Percentiles rank a stretch among this genome's conserved stretches.
Evolutionary conservation across 2,329 filamentous ascomycete species (phyloP).

Genomic region (Colletotrichum zoysiae): DNA sequence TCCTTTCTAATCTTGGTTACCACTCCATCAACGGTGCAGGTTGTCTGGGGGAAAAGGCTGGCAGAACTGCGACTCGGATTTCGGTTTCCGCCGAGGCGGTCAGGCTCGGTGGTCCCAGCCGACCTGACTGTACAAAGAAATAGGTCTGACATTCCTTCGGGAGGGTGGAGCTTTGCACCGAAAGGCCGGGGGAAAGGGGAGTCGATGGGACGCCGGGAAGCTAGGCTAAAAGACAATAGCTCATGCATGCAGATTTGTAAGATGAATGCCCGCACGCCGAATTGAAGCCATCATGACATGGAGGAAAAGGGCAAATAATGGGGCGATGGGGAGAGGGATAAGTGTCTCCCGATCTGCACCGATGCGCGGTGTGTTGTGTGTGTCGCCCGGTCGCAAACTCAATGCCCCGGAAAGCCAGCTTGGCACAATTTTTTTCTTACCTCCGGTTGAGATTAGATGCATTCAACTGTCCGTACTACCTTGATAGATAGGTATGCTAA

Average conservation of each 20-base stretch:
- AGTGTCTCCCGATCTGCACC: constrained; percentile 2
- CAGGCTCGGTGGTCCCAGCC: constrained; percentile 34
- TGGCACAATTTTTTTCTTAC: constrained; percentile 25
- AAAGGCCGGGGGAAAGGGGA: constrained; percentile 30
- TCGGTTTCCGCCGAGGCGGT: constrained; percentile 34
- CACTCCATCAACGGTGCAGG: background rate
- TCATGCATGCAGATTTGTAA: constrained; percentile 29
- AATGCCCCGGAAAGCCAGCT: constrained; percentile 32
- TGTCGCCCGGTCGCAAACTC: constrained; percentile 21
- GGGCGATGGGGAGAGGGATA: constrained; percentile 6
- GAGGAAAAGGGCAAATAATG: background rate
- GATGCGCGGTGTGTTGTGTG: background rate
- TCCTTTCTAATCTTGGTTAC: background rate
- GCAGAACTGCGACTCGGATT: constrained; percentile 20
- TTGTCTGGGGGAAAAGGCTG: background rate
- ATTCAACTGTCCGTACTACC: background rate
- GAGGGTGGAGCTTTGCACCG: constrained; percentile 24
- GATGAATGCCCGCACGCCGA: background rate
- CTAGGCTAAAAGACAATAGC: constrained; percentile 19
- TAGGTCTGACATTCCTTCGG: background rate
- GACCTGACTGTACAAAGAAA: constrained; percentile 15
- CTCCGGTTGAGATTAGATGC: constrained; percentile 33
- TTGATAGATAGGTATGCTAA: background rate
- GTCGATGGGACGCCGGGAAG: constrained; percentile 24
- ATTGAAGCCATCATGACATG: constrained; percentile 22